Conservation (phyloP, 345 rosid genomes). For the Streptanthus diversifolius region DNA sequence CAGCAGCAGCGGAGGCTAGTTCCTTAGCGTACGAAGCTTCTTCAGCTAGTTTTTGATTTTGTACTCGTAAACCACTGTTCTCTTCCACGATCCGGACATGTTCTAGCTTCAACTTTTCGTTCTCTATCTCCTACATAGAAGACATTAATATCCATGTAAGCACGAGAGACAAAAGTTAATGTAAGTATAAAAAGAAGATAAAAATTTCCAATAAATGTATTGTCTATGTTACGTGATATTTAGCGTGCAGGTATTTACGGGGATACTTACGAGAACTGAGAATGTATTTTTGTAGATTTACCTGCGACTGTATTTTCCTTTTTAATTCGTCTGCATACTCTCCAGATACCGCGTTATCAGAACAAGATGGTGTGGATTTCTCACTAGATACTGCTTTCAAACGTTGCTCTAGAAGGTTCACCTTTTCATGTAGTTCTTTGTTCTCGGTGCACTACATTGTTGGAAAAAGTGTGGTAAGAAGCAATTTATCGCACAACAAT, state of each 20-base stretch:
- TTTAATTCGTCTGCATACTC: slow-evolving; percentile 60
- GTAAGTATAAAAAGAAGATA: neutral
- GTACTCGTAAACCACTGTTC: slow-evolving; percentile 78
- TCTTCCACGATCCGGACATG: slow-evolving; percentile 85
- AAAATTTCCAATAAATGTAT: neutral
- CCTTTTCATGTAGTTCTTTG: slow-evolving; percentile 75
- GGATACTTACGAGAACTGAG: slow-evolving; percentile 5
- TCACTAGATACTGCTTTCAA: slow-evolving; percentile 51
- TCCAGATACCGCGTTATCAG: slow-evolving; percentile 43
- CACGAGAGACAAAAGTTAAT: neutral
- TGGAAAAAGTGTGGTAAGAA: slow-evolving; percentile 6
- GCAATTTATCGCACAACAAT: neutral
- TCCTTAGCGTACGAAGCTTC: slow-evolving; percentile 98
- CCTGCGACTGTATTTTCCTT: slow-evolving; percentile 84
- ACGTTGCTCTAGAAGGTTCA: slow-evolving; percentile 62
- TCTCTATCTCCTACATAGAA: slow-evolving; percentile 64
- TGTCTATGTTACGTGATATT: neutral
- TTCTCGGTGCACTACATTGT: slow-evolving; percentile 71
- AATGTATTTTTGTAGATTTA: slow-evolving; percentile 28
- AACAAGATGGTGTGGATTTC: slow-evolving; percentile 41
- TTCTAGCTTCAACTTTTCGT: slow-evolving; percentile 76
- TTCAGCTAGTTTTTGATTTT: slow-evolving; percentile 87
- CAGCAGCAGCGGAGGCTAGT: slow-evolving; percentile 98
- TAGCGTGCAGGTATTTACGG: neutral
- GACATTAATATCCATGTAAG: slow-evolving; percentile 11